These are phyloP conservation scores for Monilinia fructicola DNA, from an alignment of 2,329 filamentous ascomycete genomes.

Conservation along the genomic window DNA sequence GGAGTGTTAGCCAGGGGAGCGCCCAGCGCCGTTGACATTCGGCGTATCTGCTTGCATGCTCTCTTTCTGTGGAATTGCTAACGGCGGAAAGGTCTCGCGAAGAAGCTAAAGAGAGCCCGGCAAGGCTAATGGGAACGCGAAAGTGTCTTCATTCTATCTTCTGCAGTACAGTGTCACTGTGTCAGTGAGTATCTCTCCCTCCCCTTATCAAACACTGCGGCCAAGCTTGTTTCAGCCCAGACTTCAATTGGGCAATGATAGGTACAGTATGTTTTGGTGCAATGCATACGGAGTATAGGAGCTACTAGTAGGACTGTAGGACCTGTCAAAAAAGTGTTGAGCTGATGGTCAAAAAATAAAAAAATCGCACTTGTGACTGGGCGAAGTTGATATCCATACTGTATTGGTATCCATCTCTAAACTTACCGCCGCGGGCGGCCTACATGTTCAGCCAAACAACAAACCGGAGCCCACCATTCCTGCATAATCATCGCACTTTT, in stretches of 20 bases:
- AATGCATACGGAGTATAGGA: too few species aligned
- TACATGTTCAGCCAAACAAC: neutral
- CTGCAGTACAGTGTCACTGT: too few species aligned
- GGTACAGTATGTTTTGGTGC: neutral
- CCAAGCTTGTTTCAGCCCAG: neutral
- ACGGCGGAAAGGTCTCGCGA: neutral
- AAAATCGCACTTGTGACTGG: too few species aligned
- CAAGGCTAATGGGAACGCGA: neutral
- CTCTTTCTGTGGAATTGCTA: neutral
- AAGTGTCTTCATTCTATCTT: neutral
- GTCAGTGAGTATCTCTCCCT: too few species aligned
- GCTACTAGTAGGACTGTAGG: neutral
- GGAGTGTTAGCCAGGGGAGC: neutral
- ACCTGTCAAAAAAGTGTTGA: neutral
- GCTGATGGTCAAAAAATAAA: too few species aligned
- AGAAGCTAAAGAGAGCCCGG: neutral
- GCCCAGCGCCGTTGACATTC: constrained; percentile 6
- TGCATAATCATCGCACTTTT: constrained; percentile 5
- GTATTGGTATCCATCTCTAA: neutral
- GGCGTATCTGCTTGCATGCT: too few species aligned
- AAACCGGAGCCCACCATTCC: neutral
- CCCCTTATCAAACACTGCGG: neutral
- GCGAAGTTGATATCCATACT: neutral
- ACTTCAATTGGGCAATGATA: constrained; percentile 1
- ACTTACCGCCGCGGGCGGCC: neutral